Conservation (phyloP, 768 basidiomycete genomes). For the Calocybe cyanea region DNA sequence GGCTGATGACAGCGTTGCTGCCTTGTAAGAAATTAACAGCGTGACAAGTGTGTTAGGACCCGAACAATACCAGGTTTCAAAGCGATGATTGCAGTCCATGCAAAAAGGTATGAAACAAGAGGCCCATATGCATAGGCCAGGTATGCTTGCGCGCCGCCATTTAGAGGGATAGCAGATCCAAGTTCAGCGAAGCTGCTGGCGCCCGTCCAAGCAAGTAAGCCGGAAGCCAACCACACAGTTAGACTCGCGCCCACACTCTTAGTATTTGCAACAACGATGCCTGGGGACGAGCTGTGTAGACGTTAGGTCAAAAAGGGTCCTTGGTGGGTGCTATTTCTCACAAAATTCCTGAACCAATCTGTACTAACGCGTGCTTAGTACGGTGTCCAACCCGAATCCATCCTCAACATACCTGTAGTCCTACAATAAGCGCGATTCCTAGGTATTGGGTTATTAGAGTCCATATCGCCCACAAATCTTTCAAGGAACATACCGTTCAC, state of each 20-base stretch:
- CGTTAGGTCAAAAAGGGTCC: background rate
- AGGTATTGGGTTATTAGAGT: background rate
- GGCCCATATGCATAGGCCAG: constrained; percentile 88
- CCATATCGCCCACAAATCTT: no score
- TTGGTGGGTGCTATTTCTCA: constrained; percentile 29
- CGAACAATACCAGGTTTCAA: constrained; percentile 70
- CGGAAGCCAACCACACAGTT: constrained; percentile 78
- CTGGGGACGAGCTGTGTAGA: constrained; percentile 75
- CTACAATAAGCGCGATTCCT: constrained; percentile 87
- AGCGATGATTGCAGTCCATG: constrained; percentile 91
- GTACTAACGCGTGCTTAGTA: constrained; percentile 2
- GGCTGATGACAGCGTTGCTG: constrained; percentile 76
- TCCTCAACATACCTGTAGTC: constrained; percentile 58
- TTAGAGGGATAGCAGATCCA: constrained; percentile 82
- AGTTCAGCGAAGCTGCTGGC: constrained; percentile 93
- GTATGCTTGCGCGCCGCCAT: constrained; percentile 74
- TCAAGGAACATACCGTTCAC: constrained; percentile 58
- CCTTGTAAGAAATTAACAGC: constrained; percentile 34
- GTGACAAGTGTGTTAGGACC: constrained; percentile 4
- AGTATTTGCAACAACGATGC: constrained; percentile 85
- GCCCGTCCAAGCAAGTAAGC: constrained; percentile 90
- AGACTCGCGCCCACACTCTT: constrained; percentile 89
- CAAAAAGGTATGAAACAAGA: constrained; percentile 84
- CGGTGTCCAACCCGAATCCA: background rate
- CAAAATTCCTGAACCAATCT: constrained; percentile 96